Conservation (phyloP, 1,284 basidiomycete genomes). For the Ustilago trichophora region DNA sequence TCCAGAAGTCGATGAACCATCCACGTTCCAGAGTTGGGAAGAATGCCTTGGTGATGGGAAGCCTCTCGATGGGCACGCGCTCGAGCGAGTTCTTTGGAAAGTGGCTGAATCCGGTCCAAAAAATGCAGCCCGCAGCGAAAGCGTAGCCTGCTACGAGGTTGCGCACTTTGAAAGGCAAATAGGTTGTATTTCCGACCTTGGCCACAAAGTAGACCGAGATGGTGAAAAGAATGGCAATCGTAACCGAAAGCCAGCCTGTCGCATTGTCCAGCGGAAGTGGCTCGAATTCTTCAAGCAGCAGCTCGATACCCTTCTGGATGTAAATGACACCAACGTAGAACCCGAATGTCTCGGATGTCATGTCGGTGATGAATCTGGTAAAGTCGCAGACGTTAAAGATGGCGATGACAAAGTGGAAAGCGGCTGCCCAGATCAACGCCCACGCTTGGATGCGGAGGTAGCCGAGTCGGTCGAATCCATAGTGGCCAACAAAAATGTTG, state of each 20-base stretch:
- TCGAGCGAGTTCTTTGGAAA: conserved; percentile 60
- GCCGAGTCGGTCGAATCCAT: conserved; percentile 51
- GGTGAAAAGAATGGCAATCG: conserved; percentile 68
- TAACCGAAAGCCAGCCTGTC: conserved; percentile 68
- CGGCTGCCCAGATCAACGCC: conserved; percentile 92
- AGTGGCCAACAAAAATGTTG: conserved; percentile 60
- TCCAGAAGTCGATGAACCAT: conserved; percentile 93
- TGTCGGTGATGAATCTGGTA: conserved; percentile 70
- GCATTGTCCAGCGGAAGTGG: conserved; percentile 59
- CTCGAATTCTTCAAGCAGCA: conserved; percentile 67
- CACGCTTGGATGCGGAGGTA: conserved; percentile 70
- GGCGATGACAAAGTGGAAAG: conserved; percentile 88
- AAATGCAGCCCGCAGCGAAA: conserved; percentile 67
- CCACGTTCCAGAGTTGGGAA: conserved; percentile 75
- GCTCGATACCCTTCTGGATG: conserved; percentile 69
- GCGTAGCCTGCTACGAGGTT: conserved; percentile 67
- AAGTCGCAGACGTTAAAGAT: conserved; percentile 74
- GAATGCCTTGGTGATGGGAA: conserved; percentile 64
- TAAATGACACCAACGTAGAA: conserved; percentile 70
- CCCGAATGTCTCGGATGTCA: conserved; percentile 93
- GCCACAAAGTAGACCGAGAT: conserved; percentile 67
- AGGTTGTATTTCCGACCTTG: conserved; percentile 55
- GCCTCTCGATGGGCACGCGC: conserved; percentile 53
- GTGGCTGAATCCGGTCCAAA: conserved; percentile 69
- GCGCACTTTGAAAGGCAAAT: conserved; percentile 66